Conservation (phyloP, 352 stramenopile genomes). For the Paralagenidium karlingii region DNA sequence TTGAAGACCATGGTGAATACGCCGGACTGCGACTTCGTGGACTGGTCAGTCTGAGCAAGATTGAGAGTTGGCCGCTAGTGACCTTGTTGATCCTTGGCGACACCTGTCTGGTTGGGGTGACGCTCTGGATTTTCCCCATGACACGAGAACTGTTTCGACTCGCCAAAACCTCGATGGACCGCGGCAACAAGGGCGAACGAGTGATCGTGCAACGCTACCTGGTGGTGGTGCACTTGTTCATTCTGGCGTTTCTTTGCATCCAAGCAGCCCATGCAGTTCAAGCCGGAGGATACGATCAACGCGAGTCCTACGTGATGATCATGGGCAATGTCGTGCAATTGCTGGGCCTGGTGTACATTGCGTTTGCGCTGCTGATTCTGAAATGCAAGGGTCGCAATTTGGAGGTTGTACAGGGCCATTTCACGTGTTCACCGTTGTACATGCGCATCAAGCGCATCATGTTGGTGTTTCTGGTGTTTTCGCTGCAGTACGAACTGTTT, state of each 20-base stretch:
- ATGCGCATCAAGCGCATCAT: conserved; percentile 40
- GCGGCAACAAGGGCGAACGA: conserved; percentile 13
- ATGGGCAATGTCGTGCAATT: conserved; percentile 29
- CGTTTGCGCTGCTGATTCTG: conserved; percentile 21
- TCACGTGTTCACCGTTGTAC: conserved; percentile 38
- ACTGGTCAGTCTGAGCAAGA: conserved; percentile 16
- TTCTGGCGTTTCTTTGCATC: conserved; percentile 16
- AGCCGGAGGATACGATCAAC: conserved; percentile 18
- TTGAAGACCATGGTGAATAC: conserved; percentile 4
- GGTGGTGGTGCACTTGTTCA: conserved; percentile 21
- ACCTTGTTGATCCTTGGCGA: conserved; percentile 24
- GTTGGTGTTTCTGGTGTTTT: no score
- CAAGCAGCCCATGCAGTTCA: conserved; percentile 20
- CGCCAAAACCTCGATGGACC: conserved; percentile 21
- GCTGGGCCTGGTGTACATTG: conserved; percentile 20
- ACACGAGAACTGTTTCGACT: conserved; percentile 23
- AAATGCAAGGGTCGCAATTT: conserved; percentile 33
- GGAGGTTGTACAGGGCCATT: conserved; percentile 21
- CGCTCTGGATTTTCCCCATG: conserved; percentile 37
- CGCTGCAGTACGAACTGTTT: conserved; percentile 30
- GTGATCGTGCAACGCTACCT: conserved; percentile 12
- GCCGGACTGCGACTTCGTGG: conserved; percentile 22
- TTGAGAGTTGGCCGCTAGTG: conserved; percentile 21
- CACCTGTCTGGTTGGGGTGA: conserved; percentile 22
- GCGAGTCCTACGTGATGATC: conserved; percentile 19